A percentile compares a stretch with the other conserved stretches of the same genome.
phyloP scores from a whole-genome alignment of 2,329 filamentous ascomycete species.

The Stagonosporopsis tanaceti region DNA sequence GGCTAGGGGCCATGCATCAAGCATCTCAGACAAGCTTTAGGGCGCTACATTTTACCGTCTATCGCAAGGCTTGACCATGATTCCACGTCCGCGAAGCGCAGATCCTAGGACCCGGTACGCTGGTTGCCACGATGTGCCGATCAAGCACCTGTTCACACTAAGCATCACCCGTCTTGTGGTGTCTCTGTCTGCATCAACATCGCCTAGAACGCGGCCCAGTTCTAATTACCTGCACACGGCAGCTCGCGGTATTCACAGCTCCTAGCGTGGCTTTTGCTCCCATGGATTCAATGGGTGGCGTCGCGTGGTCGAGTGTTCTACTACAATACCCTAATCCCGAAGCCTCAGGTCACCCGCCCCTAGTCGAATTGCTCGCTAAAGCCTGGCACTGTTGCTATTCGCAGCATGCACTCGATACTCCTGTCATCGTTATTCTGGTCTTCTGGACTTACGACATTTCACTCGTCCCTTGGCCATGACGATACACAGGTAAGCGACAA shows the following conservation, averaged over 20 bases:
- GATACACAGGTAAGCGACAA: no score
- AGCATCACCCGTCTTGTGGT: neutral
- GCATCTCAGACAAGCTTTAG: constrained; percentile 8
- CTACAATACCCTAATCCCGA: no score
- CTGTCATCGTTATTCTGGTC: no score
- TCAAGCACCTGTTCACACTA: neutral
- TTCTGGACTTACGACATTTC: no score
- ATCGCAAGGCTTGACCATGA: constrained; percentile 4
- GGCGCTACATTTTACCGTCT: constrained; percentile 8
- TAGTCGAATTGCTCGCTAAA: neutral
- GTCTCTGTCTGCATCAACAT: neutral
- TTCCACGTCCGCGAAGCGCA: neutral
- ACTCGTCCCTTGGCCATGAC: no score
- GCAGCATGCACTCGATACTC: no score
- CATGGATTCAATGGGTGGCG: no score
- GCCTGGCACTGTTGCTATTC: no score
- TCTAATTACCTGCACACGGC: no score
- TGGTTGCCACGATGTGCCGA: neutral
- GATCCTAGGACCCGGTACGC: constrained; percentile 6
- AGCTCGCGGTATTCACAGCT: no score
- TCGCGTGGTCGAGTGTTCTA: no score
- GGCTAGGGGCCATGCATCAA: neutral
- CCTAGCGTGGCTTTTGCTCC: neutral
- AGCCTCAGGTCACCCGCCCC: neutral
- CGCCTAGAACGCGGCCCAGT: no score